phyloP scores from a whole-genome alignment of 1,284 basidiomycete genomes.

The Agroathelia rolfsii region DNA sequence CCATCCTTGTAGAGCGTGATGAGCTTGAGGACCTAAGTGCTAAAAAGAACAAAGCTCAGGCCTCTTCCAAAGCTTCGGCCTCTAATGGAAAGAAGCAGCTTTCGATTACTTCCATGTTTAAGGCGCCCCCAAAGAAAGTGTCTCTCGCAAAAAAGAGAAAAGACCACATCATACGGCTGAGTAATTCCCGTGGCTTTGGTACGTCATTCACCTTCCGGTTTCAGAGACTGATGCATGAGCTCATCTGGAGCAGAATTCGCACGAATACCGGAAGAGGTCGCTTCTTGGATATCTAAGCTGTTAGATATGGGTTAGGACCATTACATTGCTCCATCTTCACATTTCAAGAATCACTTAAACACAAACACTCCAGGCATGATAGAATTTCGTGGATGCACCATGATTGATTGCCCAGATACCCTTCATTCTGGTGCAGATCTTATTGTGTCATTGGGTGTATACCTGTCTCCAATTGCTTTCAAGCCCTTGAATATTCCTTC shows the following conservation, averaged over 20 bases:
- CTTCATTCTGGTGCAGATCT: conserved; percentile 61
- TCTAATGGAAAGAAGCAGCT: conserved; percentile 49
- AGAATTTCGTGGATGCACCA: conserved; percentile 47
- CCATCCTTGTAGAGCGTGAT: conserved; percentile 48
- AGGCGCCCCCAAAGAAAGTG: conserved; percentile 36
- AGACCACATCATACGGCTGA: conserved; percentile 59
- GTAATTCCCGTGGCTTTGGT: conserved; percentile 61
- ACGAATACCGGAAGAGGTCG: conserved; percentile 55
- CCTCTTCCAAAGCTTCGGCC: conserved; percentile 11
- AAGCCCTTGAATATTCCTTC: conserved; percentile 28
- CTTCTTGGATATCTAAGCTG: conserved; percentile 61
- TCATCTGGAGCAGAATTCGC: conserved; percentile 47
- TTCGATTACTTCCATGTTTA: conserved; percentile 56
- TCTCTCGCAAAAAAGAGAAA: conserved; percentile 39
- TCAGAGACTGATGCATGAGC: conserved; percentile 1
- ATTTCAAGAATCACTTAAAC: conserved; percentile 1
- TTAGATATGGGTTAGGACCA: conserved; percentile 51
- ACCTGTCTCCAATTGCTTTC: conserved; percentile 59
- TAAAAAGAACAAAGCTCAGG: conserved; percentile 11
- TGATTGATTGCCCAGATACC: conserved; percentile 61
- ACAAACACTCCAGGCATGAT: conserved; percentile 38
- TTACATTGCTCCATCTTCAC: conserved; percentile 1
- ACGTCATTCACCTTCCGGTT: conserved; percentile 10
- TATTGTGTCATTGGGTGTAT: conserved; percentile 60
- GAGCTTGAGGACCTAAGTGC: conserved; percentile 24